phyloP scores from a whole-genome alignment of 768 basidiomycete genomes.

The Lactarius sanguifluus region DNA sequence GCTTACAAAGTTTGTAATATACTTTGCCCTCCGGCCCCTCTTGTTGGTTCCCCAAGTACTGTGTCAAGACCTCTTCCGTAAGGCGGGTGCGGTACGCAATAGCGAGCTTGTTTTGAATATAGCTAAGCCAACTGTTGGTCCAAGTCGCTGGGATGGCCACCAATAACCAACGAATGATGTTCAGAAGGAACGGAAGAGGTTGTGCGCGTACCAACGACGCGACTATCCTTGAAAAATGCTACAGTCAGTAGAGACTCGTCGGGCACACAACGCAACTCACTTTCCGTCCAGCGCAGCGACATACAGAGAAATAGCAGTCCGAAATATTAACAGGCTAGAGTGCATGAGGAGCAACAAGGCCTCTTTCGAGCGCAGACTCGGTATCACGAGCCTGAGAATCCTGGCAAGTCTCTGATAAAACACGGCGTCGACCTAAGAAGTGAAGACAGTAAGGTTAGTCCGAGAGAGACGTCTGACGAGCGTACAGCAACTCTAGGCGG shows the following conservation, averaged over 20 bases:
- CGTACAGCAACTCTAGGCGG: conserved; percentile 68
- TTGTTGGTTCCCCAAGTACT: conserved; percentile 76
- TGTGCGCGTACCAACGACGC: conserved; percentile 90
- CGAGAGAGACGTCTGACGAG: conserved; percentile 15
- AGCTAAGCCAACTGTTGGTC: conserved; percentile 91
- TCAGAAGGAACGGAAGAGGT: conserved; percentile 72
- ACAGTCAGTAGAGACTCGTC: conserved; percentile 12
- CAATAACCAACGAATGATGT: conserved; percentile 86
- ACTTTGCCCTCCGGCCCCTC: conserved; percentile 73
- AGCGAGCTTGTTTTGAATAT: conserved; percentile 89
- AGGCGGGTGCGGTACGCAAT: conserved; percentile 86
- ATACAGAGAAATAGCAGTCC: conserved; percentile 91
- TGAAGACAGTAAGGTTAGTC: neutral
- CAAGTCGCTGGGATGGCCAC: conserved; percentile 93
- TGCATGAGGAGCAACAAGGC: conserved; percentile 85
- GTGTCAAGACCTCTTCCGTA: conserved; percentile 76
- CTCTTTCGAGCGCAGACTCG: conserved; percentile 81
- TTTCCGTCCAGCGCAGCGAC: conserved; percentile 93
- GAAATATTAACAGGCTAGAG: conserved; percentile 81
- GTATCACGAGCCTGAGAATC: conserved; percentile 87
- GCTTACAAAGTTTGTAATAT: conserved; percentile 88
- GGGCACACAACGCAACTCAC: conserved; percentile 38
- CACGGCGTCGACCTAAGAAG: conserved; percentile 74
- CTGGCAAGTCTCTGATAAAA: conserved; percentile 80
- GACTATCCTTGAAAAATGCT: conserved; percentile 64